Base-by-base conservation (phyloP, 2,329 filamentous ascomycete genomes). In the Penicillium paneum region DNA sequence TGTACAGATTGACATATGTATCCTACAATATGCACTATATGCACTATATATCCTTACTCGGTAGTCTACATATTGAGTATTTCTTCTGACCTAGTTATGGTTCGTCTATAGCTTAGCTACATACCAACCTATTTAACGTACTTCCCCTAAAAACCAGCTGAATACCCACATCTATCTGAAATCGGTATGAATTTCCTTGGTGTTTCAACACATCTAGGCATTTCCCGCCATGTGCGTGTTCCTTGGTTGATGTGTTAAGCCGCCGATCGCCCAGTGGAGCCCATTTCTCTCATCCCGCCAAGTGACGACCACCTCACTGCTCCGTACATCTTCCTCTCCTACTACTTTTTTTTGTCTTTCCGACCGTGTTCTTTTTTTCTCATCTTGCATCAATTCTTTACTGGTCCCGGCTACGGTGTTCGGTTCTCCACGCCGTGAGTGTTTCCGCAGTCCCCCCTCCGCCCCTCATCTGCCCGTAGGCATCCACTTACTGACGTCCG, bases 191-290 rank as follows among this genome's bases (percentile, higher is more conserved):
- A 34, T 15, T 17, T 8, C 17, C 10, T 38, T 46, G 40, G 35
- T 34, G 36, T 32, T 45, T 24, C 7, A 29, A 31, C 17, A 26
- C 28, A 40, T 34, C 31, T 36, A 8, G 39, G 8, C 39, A 41
- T 31, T 39, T 28, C 17, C 49, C 41, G 40, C 26, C 49, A 52
- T 46, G 41, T 62, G 54, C 36, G 32, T 50, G 54, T 60, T 58
- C 60, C 58, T 56, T 62, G 55, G 65, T 62, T 66, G 60, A 61
- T 64, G 60, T 65, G 60, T 65, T 65, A 71, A 71, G 62, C 66
- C 61, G 68, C 67, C 58, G 68, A 71, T 71, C 69, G 66, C 61
- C 54, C 64, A 64, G 64, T 69, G 67, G 67, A 69, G 66, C 65
- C 57, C 52, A 50, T 58, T 54, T 59, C 59, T 51, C 49, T 58